Evolutionary conservation across 2,329 filamentous ascomycete genomes (phyloP), one percentile per base, ranked within the genome.

Genomic region (Monosporascus sp.): DNA sequence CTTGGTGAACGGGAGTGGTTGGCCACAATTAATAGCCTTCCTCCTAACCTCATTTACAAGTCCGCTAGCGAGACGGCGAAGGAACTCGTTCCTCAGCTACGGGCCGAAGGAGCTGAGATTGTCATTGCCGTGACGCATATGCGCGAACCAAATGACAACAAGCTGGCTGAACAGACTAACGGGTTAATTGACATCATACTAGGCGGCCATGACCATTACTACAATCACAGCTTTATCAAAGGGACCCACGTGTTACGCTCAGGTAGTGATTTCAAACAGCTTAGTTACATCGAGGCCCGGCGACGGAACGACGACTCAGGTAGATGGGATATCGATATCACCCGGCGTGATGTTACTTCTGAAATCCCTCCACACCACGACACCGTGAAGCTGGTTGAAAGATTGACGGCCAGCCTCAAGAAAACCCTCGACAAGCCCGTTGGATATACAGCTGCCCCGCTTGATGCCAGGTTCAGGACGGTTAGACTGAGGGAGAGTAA

Each of bases 181-280:
- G 90, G 88, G 0, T 70, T 89, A 51, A 85, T 96, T 20, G 92
- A 97, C 67, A 83, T 96, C 37, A 88, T 97, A 45, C 78, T 96
- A 0, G 91, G 91, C 48, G 91, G 91, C 0, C 91, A 96, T 65
- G 92, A 96, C 63, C 92, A 97, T 67, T 94, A 87, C 71, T 96
- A 96, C 67, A 80, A 79, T 17, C 90, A 96, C 70, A 81, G 78
- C 52, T 65, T 91, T 52, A 80, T 94, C 68, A 91, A 92, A 56
- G 87, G 86, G 8, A 89, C 84, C 0, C 91, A 96, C 63, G 82
- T 96, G 3, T 75, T 97, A n/a, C 83, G 92, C 2, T 95, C 89
- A 0, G 91, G 92, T 0, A 90, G 86, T 19, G 92, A 97, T 68
- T 97, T 96, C 73, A 95, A 94, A 72, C 89, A 97, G 67, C 75